Percentiles rank a stretch among this genome's conserved stretches.
phyloP scores from a whole-genome alignment of 1,284 basidiomycete species.

The Naganishia albida region DNA sequence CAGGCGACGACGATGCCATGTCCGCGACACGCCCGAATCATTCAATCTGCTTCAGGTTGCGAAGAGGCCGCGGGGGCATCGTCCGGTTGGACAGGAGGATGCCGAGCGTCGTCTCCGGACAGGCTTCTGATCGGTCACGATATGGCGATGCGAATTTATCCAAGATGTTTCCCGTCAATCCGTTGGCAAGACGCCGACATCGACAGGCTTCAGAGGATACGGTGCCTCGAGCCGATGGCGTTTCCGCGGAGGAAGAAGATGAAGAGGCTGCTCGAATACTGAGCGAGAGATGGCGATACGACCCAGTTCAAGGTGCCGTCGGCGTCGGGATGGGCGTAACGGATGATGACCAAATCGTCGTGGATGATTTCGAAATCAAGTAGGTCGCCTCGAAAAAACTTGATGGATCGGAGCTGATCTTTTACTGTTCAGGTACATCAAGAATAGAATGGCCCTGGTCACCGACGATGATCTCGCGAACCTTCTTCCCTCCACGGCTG shows the following conservation, averaged over 20 bases:
- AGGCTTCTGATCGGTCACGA: constrained; percentile 45
- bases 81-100: constrained; percentile 71
- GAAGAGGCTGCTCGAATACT: constrained; percentile 25
- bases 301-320: constrained; percentile 47
- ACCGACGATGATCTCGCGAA: constrained; percentile 44
- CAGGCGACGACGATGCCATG: constrained; percentile 24
- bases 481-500: constrained; percentile 10
- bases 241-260: constrained; percentile 29
- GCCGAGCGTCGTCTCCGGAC: constrained; percentile 37
- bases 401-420: background rate
- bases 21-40: constrained; percentile 34
- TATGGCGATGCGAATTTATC: constrained; percentile 26
- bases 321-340: constrained; percentile 53
- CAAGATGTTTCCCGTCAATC: constrained; percentile 31
- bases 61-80: constrained; percentile 78
- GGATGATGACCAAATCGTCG: constrained; percentile 50
- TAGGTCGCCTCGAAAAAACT: constrained; percentile 31
- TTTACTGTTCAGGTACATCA: constrained; percentile 1
- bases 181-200: constrained; percentile 37
- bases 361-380: constrained; percentile 53
- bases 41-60: constrained; percentile 63
- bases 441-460: constrained; percentile 22
- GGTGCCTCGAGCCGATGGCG: constrained; percentile 28
- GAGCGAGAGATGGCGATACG: constrained; percentile 49
- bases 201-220: constrained; percentile 45